These are phyloP conservation scores for Chlorella sp. DNA, from an alignment of 139 green algal species.

Conservation along the genomic window DNA sequence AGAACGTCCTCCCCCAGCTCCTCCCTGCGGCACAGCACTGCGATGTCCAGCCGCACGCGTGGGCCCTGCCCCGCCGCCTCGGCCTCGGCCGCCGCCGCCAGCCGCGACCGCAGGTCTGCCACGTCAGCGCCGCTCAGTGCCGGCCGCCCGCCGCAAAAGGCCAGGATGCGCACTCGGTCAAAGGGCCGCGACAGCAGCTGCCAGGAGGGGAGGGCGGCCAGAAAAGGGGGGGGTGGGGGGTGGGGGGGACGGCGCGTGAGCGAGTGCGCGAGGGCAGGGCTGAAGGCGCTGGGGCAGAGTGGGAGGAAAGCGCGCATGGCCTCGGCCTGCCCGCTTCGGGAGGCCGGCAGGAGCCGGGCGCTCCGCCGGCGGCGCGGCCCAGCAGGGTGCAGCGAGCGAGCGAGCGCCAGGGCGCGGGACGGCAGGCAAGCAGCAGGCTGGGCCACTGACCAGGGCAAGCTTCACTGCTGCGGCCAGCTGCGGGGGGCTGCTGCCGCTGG, in stretches of 20 bases:
- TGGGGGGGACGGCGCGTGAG: no score
- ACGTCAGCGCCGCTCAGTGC: background rate
- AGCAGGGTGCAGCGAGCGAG: background rate
- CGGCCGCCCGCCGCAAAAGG: background rate
- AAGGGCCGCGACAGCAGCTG: constrained; percentile 24
- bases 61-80: background rate
- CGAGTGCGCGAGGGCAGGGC: no score
- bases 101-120: background rate
- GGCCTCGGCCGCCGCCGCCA: background rate
- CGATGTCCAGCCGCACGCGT: constrained; percentile 6
- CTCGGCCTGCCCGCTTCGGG: background rate
- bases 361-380: no score
- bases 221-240: no score
- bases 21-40: constrained; percentile 1
- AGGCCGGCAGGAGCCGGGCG: background rate
- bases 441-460: constrained; percentile 17
- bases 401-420: background rate
- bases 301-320: background rate
- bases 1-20: background rate
- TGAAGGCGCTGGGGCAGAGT: no score
- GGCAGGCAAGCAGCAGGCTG: background rate
- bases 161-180: constrained; percentile 26
- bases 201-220: background rate
- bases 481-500: background rate
- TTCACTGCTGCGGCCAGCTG: constrained; percentile 13